Evolutionary conservation across 495 filamentous ascomycete genomes (phyloP), one percentile per base, ranked within the genome.

Genomic region (Penicillium cosmopolitanum): DNA sequence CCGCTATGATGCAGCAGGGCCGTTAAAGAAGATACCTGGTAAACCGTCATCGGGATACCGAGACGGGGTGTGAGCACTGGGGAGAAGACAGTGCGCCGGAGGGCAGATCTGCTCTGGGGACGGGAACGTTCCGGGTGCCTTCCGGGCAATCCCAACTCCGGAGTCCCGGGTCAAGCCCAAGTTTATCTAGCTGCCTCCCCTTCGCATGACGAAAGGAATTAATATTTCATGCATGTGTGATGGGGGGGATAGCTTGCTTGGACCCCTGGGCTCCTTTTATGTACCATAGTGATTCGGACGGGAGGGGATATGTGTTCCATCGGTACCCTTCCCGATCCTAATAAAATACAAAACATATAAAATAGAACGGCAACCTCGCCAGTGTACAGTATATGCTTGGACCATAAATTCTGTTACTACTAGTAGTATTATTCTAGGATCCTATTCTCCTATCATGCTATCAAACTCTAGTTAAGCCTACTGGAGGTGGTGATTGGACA

Each of bases 1-100:
- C 89, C 38, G 85, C 87, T 61, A 93, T 96, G 89, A 87, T 87
- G 78, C 87, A 91, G 78, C 78, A 81, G 58, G 88, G 87, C 34
- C 80, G 76, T 71, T 80, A 77, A 72, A 61, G 44, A 25, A 60
- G 51, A 40, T 54, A 25, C 42, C 57, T 38, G 31, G 9, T 38
- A 31, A 35, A 23, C 18, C 11, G 12, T 40, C 11, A 47, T 52
- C 51, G 50, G 50, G 28, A 53, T 36, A 25, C 40, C 42, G 23
- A 44, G 42, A 33, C 50, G 31, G 18, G 47, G 48, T 43, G 28
- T 48, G 31, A 18, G 42, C 21, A 19, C 53, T 47, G 38, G 25
- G 31, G 50, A 18, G 13, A 44, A 9, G n/a, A 44, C n/a, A 44
- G 42, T 16, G 50, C 50, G 33, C 50, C 50, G 50, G 25, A 11